Evolutionary conservation across 768 basidiomycete genomes (phyloP), one percentile per base, ranked within the genome.

Genomic region (Serpula lacrymans): DNA sequence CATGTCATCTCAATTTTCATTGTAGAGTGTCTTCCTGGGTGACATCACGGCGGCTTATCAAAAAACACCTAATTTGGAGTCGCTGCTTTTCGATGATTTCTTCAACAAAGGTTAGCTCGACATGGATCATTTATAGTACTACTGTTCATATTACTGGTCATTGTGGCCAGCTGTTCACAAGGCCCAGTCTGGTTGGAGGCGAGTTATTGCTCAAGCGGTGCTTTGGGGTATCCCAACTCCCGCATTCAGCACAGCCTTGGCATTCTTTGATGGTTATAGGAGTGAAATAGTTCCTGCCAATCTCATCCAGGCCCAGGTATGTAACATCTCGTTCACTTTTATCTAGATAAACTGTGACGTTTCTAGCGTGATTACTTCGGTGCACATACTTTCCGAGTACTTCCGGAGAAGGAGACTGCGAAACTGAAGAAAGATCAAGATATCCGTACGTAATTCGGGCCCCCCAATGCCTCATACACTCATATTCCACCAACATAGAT

Each of bases 261-360:
- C 95, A 45, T 99, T 98, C 84, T 96, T 95, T 68, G 96, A 98
- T 62, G 95, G 96, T 20, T 99, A 98, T 78, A 78, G 95, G 64
- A 94, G 92, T 58, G 95, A 93, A 53, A 73, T 90, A 46, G 77
- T 97, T 38, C 91, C 95, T 29, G 94, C 95, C 36, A 95, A 92
- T 72, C 73, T 99, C 48, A 67, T 98, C 53, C 95, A 99, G 71
- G 95, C 78, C 38, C 94, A 96, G 77, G 85, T 84, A 45, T 20
- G 65, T 59, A 21, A 12, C 37, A 20, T 34, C 3, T 22, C 36
- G 18, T 43, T 9, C 9, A 26, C 14, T 34, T 7, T 12, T 5
- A 17, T 22, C 11, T 25, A 7, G 13, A 24, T 16, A 32, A 39
- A 23, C 30, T 38, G 13, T 34, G 38, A 17, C 53, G 29, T 16